A percentile compares a stretch with the other conserved stretches of the same genome.
Evolutionary conservation across 2,329 filamentous ascomycete genomes (phyloP).

Genomic region (Lizonia empirigonia): DNA sequence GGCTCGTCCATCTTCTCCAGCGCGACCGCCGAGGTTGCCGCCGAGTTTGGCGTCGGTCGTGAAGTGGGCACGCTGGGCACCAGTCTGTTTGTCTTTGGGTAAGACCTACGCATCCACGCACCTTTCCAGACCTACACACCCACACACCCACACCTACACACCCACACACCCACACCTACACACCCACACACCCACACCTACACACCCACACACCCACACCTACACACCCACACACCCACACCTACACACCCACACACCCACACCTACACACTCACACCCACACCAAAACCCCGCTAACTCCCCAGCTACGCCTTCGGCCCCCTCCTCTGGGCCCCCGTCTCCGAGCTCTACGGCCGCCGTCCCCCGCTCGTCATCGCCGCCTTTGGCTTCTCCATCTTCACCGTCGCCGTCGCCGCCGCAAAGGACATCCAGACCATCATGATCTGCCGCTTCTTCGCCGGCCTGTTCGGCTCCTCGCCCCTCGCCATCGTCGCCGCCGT

Average conservation of each 20-base stretch:
- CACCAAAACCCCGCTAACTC: too few relatives aligned
- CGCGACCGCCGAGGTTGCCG: conserved; percentile 35
- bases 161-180: too few relatives aligned
- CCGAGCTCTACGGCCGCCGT: conserved; percentile 58
- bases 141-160: too few relatives aligned
- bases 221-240: too few relatives aligned
- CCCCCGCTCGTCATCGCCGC: conserved; percentile 55
- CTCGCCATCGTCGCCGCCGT: conserved; percentile 59
- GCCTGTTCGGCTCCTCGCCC: conserved; percentile 60
- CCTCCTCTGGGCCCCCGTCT: conserved; percentile 56
- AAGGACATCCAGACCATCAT: conserved; percentile 61
- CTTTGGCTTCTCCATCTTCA: conserved; percentile 59
- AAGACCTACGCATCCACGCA: too few relatives aligned
- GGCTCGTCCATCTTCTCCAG: conserved; percentile 56
- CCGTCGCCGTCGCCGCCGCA: conserved; percentile 55
- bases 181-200: too few relatives aligned
- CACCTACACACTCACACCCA: too few relatives aligned
- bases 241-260: too few relatives aligned
- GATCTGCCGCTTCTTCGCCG: conserved; percentile 60
- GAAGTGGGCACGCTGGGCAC: conserved; percentile 45
- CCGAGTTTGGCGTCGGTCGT: conserved; percentile 36
- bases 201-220: too few relatives aligned
- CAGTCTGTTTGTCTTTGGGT: conserved; percentile 45
- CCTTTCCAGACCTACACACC: too few relatives aligned
- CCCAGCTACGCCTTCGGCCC: conserved; percentile 49